phyloP scores from a whole-genome alignment of 2,329 filamentous ascomycete genomes.

The Metarhizium rileyi region DNA sequence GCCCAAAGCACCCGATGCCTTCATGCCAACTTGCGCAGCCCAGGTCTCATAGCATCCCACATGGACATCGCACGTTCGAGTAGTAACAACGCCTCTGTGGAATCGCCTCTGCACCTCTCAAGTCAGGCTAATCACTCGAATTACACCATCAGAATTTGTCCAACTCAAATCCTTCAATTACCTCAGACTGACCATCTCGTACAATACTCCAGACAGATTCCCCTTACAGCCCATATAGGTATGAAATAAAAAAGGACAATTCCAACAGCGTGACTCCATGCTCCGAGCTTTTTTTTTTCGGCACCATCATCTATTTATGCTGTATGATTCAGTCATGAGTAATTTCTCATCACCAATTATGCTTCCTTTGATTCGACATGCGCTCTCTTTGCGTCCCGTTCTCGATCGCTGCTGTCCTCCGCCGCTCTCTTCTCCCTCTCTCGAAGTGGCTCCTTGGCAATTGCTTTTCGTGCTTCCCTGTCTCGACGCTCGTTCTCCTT shows the following conservation, averaged over 20 bases:
- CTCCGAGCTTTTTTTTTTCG: not conserved
- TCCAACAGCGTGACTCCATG: not conserved
- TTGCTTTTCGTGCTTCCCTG: constrained; percentile 38
- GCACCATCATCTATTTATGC: not conserved
- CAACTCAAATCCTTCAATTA: no score
- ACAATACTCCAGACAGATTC: not conserved
- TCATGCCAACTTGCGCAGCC: no score
- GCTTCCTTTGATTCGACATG: constrained; percentile 19
- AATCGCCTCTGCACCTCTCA: no score
- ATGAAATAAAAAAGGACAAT: no score
- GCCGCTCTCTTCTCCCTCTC: constrained; percentile 29
- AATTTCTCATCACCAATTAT: not conserved
- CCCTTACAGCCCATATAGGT: not conserved
- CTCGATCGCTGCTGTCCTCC: constrained; percentile 19
- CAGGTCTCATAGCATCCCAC: no score
- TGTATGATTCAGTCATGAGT: constrained; percentile 2
- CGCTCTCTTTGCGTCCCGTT: constrained; percentile 24
- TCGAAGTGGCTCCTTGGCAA: constrained; percentile 25
- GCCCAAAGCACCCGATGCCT: no score
- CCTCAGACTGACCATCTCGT: no score
- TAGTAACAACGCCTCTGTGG: no score
- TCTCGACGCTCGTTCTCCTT: constrained; percentile 73
- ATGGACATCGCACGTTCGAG: no score
- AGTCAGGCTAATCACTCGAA: no score
- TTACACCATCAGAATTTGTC: no score